Conservation (phyloP, 305 asterid species). For the Fraxinus baroniana region DNA sequence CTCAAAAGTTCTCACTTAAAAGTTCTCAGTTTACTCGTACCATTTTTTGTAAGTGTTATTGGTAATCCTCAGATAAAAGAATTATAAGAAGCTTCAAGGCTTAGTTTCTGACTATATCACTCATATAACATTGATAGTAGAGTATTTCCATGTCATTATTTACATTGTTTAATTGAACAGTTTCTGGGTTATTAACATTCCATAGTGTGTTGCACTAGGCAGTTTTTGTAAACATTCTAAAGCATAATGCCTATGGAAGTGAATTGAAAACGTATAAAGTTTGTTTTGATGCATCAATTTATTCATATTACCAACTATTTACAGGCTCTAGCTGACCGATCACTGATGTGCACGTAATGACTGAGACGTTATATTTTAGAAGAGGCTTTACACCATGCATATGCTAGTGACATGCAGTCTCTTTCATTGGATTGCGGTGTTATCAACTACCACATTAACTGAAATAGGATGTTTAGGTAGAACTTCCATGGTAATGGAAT, state of each 20-base stretch:
- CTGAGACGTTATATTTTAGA: background rate
- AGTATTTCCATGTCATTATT: background rate
- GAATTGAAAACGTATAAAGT: background rate
- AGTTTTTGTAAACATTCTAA: background rate
- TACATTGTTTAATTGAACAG: background rate
- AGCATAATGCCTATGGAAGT: background rate
- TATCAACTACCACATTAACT: background rate
- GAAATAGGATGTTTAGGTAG: background rate
- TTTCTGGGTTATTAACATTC: background rate
- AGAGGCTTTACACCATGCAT: background rate
- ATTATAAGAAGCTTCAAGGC: background rate
- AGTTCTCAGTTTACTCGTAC: background rate
- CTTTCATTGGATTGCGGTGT: background rate
- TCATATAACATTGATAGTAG: background rate
- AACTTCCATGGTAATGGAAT: background rate
- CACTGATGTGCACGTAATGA: background rate
- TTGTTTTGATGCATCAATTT: background rate
- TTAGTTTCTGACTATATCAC: background rate
- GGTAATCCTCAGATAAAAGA: background rate
- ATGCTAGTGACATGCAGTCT: background rate
- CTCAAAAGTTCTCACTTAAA: background rate
- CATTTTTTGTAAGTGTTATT: background rate
- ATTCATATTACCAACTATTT: background rate
- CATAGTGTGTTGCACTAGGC: background rate
- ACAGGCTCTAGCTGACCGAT: background rate